Base-by-base conservation (phyloP, 768 basidiomycete species). In the Phanerochaete carnosa region DNA sequence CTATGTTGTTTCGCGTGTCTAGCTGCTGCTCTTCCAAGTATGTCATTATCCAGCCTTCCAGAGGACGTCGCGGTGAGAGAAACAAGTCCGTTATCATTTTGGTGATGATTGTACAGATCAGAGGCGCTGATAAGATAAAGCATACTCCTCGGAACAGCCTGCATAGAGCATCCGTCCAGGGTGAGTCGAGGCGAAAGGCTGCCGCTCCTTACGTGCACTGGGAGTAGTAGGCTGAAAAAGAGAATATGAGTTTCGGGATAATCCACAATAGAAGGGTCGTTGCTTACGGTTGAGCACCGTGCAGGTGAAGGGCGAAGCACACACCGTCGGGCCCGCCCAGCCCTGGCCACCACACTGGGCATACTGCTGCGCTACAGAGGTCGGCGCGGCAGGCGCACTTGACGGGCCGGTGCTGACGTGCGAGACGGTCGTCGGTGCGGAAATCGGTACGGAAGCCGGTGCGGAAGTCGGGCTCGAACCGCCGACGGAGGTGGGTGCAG, bases 281-380 rank as follows among this genome's bases (percentile, higher is more conserved):
- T 19, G 58, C 61, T 37, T 54, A 58, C 61, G 19, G 62, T 63
- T 63, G 19, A 63, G 47, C 13, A 56, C 62, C 1, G 43, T 56
- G 45, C 62, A 63, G 12, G 58, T 59, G 52, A 33, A 59, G 35
- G 46, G 35, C 12, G 62, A 9, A 9, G 19, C 52, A 25, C 62
- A 63, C 29, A 28, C 57, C 19, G 62, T 63, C 5, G 62, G 30
- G 22, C 62, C 62, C n/a, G 51, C 55, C 45, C 45, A 63, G 7
- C 62, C 62, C 13, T 13, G 32, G 25, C 62, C 62, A 19, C 62
- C 62, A 33, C 62, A 63, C 47, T 63, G 62, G 46, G 51, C 62
- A 45, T 59, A 63, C 58, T 59, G 19, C 62, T 59, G 30, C 2
- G 62, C 62, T 26, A 58, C 50, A 26, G 61, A 45, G 15, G 29